Conservation (phyloP, 2,329 filamentous ascomycete genomes). For the Diaporthe longicolla region DNA sequence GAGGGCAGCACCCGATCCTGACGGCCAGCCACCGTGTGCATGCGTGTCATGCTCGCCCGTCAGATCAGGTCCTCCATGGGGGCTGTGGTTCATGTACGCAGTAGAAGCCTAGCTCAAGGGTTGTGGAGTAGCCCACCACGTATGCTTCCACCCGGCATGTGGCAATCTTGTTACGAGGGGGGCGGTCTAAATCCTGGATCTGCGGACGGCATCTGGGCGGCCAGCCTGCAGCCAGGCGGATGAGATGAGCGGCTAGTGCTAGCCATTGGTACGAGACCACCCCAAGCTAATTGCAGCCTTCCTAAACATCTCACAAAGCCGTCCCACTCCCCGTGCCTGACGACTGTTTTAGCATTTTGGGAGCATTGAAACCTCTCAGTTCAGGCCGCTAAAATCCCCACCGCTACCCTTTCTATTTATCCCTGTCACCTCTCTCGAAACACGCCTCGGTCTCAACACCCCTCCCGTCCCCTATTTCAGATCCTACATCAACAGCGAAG, state of each 20-base stretch:
- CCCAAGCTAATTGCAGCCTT: slow-evolving; percentile 32
- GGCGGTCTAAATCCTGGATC: slow-evolving; percentile 24
- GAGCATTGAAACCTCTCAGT: slow-evolving; percentile 32
- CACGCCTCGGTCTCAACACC: slow-evolving; percentile 39
- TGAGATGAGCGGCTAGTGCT: slow-evolving; percentile 26
- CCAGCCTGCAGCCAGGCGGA: slow-evolving; percentile 6
- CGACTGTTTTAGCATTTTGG: slow-evolving; percentile 38
- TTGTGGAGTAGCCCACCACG: slow-evolving; percentile 16
- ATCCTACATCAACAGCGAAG: slow-evolving; percentile 5
- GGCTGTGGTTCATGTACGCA: slow-evolving; percentile 29
- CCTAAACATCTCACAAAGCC: slow-evolving; percentile 1
- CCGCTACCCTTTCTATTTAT: slow-evolving; percentile 35
- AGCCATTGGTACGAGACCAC: slow-evolving; percentile 7
- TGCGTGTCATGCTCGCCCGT: slow-evolving; percentile 27
- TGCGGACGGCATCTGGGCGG: slow-evolving; percentile 30
- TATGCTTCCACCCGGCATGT: slow-evolving; percentile 23
- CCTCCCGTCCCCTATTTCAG: slow-evolving; percentile 36
- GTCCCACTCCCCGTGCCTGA: slow-evolving; percentile 36
- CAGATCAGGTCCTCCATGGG: slow-evolving; percentile 30
- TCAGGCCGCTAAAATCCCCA: slow-evolving; percentile 38
- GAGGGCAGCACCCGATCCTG: slow-evolving; percentile 19
- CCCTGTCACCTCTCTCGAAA: slow-evolving; percentile 40
- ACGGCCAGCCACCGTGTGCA: slow-evolving; percentile 21
- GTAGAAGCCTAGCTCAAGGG: background rate
- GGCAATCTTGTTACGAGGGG: slow-evolving; percentile 36